Evolutionary conservation across 495 filamentous ascomycete genomes (phyloP).

Genomic region (Xylaria cubensis): DNA sequence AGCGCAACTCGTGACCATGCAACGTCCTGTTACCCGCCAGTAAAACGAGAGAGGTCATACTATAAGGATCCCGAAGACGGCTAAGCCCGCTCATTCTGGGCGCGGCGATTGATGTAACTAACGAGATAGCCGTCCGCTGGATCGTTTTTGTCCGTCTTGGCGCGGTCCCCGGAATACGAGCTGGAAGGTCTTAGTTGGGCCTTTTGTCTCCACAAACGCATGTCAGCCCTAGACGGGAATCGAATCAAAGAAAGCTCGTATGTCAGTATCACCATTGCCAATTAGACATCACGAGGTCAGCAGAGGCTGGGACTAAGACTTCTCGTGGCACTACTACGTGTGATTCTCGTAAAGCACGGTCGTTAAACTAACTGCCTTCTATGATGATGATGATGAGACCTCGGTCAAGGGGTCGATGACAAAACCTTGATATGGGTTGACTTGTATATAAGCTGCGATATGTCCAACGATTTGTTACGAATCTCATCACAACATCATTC

Average conservation of each 20-base stretch:
- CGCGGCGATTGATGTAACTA: slow-evolving; percentile 10
- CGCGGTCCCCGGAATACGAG: slow-evolving; percentile 23
- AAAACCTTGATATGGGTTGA: background rate
- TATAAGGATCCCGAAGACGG: background rate
- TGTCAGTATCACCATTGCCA: slow-evolving; percentile 25
- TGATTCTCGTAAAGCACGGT: background rate
- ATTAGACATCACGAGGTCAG: slow-evolving; percentile 29
- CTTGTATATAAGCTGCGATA: slow-evolving; percentile 20
- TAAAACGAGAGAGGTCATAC: background rate
- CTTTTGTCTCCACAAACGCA: slow-evolving; percentile 16
- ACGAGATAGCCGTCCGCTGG: background rate
- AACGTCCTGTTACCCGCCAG: background rate
- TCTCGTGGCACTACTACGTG: slow-evolving; percentile 1
- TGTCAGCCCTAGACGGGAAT: slow-evolving; percentile 8
- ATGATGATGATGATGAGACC: background rate
- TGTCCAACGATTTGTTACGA: background rate
- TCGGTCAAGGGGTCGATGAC: slow-evolving; percentile 6
- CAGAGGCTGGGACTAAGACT: slow-evolving; percentile 24
- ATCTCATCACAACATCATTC: slow-evolving; percentile 13
- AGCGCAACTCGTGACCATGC: background rate
- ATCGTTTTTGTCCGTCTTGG: slow-evolving; percentile 14
- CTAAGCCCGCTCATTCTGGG: background rate
- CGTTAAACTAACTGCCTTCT: background rate
- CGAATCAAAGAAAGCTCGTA: slow-evolving; percentile 21
- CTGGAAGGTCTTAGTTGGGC: slow-evolving; percentile 4